phyloP scores from a whole-genome alignment of 305 asterid genomes.

The Coffea humblotiana region DNA sequence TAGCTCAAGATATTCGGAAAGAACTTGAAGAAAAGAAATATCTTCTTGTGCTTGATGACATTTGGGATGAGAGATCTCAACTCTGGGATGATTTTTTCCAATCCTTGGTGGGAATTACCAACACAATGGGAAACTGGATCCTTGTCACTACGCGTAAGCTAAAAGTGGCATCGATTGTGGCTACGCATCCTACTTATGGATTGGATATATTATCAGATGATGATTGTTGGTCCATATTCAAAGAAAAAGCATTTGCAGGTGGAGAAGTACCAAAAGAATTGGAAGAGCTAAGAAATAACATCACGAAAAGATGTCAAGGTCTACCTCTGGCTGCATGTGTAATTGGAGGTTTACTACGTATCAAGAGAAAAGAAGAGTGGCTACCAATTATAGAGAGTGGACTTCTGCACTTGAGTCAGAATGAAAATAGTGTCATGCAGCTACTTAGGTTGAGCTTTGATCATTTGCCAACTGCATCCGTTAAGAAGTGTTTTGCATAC shows the following conservation, averaged over 20 bases:
- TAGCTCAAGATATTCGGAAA: slow-evolving; percentile 8
- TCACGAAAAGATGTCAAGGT: too few relatives aligned
- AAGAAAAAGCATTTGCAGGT: background rate
- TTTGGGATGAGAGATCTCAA: slow-evolving; percentile 17
- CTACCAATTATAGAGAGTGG: too few relatives aligned
- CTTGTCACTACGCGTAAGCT: background rate
- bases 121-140: background rate
- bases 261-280: background rate
- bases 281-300: too few relatives aligned
- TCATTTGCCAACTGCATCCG: too few relatives aligned
- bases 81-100: background rate
- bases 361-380: too few relatives aligned
- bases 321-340: too few relatives aligned
- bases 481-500: too few relatives aligned
- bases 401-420: too few relatives aligned
- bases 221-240: background rate
- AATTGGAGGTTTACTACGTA: too few relatives aligned
- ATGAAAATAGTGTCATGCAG: too few relatives aligned
- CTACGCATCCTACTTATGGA: background rate
- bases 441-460: too few relatives aligned
- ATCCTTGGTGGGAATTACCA: background rate
- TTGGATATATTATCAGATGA: background rate
- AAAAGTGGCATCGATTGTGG: background rate
- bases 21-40: slow-evolving; percentile 8
- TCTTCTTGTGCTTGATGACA: slow-evolving; percentile 33